phyloP scores from a whole-genome alignment of 2,329 filamentous ascomycete genomes.

The Penicillium fuscoglaucum region DNA sequence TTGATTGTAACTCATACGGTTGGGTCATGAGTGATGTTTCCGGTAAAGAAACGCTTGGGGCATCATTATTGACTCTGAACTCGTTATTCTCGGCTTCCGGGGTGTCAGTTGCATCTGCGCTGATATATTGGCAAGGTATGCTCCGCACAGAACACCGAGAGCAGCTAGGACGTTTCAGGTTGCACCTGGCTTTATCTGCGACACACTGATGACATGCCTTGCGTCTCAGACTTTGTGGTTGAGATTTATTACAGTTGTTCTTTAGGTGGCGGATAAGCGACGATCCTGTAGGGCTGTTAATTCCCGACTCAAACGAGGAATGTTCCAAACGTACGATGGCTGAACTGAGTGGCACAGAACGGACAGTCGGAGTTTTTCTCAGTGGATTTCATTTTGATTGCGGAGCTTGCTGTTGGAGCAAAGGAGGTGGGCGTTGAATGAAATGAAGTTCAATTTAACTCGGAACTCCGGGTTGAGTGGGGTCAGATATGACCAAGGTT shows the following conservation, averaged over 20 bases:
- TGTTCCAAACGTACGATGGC: neutral
- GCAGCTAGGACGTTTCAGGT: conserved; percentile 2
- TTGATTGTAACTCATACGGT: neutral
- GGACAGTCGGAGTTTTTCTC: neutral
- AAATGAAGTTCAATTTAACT: neutral
- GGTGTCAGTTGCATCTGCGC: neutral
- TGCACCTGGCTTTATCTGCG: conserved; percentile 2
- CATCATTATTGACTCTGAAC: neutral
- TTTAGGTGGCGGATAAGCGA: conserved; percentile 10
- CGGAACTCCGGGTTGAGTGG: conserved; percentile 8
- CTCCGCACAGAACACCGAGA: conserved; percentile 1
- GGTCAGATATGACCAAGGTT: neutral
- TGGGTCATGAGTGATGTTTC: neutral
- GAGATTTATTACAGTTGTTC: conserved; percentile 6
- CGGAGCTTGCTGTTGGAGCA: neutral
- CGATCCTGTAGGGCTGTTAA: neutral
- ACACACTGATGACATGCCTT: conserved; percentile 8
- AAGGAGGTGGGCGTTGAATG: neutral
- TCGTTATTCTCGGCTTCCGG: neutral
- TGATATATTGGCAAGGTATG: neutral
- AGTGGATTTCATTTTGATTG: neutral
- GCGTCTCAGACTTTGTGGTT: neutral
- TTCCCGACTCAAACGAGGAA: neutral
- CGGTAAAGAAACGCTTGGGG: neutral
- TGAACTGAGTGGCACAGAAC: conserved; percentile 1